A percentile compares a stretch with the other conserved stretches of the same genome.
Conservation (phyloP, 768 basidiomycete species). For the Rhodotorula paludigena region DNA sequence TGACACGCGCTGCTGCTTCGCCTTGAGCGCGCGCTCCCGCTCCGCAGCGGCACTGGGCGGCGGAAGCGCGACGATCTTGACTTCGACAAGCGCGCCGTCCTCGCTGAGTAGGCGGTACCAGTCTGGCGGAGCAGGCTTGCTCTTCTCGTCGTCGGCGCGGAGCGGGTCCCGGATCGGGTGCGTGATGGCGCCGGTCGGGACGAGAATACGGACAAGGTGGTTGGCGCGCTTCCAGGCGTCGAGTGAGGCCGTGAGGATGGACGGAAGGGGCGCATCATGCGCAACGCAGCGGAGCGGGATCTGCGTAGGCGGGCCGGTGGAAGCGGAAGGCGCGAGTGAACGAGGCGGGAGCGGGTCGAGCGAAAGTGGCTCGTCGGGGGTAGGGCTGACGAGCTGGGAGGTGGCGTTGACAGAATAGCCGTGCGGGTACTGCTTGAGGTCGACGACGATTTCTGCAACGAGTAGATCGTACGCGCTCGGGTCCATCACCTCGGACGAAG, state of each 20-base stretch:
- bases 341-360: conserved; percentile 33
- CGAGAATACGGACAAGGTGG: conserved; percentile 68
- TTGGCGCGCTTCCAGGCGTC: conserved; percentile 53
- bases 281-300: conserved; percentile 53
- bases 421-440: conserved; percentile 70
- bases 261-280: conserved; percentile 71
- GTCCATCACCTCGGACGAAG: conserved; percentile 9
- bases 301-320: not conserved
- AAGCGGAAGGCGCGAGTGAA: not conserved
- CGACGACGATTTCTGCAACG: conserved; percentile 71
- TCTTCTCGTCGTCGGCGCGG: conserved; percentile 63
- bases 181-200: conserved; percentile 78
- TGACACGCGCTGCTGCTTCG: not conserved
- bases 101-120: conserved; percentile 63
- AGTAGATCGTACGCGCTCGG: conserved; percentile 62
- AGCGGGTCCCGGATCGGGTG: conserved; percentile 75
- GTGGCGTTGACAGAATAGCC: conserved; percentile 58
- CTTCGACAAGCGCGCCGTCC: conserved; percentile 57
- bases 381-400: conserved; percentile 3
- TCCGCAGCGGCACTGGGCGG: conserved; percentile 35
- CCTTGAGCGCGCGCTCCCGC: not conserved
- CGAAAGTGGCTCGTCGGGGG: conserved; percentile 51
- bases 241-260: conserved; percentile 54
- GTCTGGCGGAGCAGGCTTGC: conserved; percentile 39
- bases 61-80: conserved; percentile 55